Percentiles rank a stretch among this genome's conserved stretches.
These are phyloP conservation scores for Annona squamosa DNA, from an alignment of 164 flowering plant species.

Conservation along the genomic window DNA sequence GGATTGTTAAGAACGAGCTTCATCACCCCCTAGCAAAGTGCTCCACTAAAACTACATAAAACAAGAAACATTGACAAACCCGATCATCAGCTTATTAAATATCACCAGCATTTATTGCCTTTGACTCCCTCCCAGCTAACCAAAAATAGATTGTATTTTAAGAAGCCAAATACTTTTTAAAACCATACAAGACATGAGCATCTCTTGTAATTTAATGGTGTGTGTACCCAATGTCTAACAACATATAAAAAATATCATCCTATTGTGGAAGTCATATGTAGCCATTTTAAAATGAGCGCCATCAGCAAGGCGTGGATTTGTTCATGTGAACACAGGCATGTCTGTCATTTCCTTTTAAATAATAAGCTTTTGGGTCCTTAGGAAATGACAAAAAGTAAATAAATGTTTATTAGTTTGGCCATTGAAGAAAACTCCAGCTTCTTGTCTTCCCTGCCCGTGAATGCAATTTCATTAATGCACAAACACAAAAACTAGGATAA, in stretches of 20 bases:
- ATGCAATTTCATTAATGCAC: not conserved
- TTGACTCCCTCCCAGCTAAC: not conserved
- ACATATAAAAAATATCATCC: not conserved
- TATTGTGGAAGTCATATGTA: not conserved
- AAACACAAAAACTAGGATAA: not conserved
- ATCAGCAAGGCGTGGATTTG: constrained; percentile 19
- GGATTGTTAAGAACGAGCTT: not conserved
- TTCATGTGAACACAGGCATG: constrained; percentile 37
- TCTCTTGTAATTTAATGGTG: not conserved
- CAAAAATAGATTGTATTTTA: not conserved
- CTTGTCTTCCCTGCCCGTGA: not conserved
- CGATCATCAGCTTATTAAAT: not conserved
- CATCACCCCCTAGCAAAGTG: not conserved
- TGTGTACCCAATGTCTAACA: not conserved
- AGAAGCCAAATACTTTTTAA: not conserved
- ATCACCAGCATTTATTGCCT: not conserved
- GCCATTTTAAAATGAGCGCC: constrained; percentile 15
- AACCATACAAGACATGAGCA: not conserved
- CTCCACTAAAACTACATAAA: not conserved
- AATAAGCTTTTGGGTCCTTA: constrained; percentile 21
- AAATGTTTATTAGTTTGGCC: not conserved
- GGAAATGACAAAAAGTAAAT: constrained; percentile 11
- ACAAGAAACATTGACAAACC: not conserved
- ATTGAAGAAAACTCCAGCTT: not conserved
- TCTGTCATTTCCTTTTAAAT: constrained; percentile 38